Percentiles rank a stretch among this genome's conserved stretches.
These are phyloP conservation scores for Polyrhizophydium stewartii DNA, from an alignment of 371 early-diverging fungal species.

Conservation along the genomic window DNA sequence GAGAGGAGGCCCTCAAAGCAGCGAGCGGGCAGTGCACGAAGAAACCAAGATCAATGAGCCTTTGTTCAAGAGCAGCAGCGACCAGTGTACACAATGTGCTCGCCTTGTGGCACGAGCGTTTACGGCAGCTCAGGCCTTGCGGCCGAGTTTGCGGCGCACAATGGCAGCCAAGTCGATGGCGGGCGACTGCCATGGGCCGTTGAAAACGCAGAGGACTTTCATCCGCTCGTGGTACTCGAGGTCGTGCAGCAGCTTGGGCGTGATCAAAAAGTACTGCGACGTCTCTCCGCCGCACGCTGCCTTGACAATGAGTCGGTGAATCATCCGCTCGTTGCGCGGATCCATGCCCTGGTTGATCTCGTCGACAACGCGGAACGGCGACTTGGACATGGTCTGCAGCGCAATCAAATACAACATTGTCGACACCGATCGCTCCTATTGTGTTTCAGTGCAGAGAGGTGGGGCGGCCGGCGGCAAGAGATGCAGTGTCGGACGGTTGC, in stretches of 20 bases:
- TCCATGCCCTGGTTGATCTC: conserved; percentile 99
- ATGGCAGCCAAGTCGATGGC: too few relatives aligned
- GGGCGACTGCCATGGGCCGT: conserved; percentile 84
- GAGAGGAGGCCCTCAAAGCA: too few relatives aligned
- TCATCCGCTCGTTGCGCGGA: conserved; percentile 92
- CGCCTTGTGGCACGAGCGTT: too few relatives aligned
- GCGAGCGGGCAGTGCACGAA: too few relatives aligned
- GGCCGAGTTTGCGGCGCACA: too few relatives aligned
- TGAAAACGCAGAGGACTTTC: conserved; percentile 91
- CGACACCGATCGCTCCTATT: conserved; percentile 83
- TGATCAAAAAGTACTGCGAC: conserved; percentile 89
- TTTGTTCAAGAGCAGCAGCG: too few relatives aligned
- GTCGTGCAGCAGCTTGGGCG: conserved; percentile 97
- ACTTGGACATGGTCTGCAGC: conserved; percentile 78
- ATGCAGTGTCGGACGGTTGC: too few relatives aligned
- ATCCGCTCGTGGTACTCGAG: conserved; percentile 91
- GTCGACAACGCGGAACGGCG: conserved; percentile 99
- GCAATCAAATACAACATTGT: conserved; percentile 97
- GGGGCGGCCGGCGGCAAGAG: too few relatives aligned
- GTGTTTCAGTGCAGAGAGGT: background rate
- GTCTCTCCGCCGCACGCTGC: conserved; percentile 34
- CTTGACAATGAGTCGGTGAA: conserved; percentile 90
- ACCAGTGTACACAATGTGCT: too few relatives aligned
- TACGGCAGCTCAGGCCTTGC: too few relatives aligned
- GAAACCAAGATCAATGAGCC: too few relatives aligned